These are phyloP conservation scores for Chrysopogon serrulatus DNA, from an alignment of 176 grass and related monocot genomes.

Conservation along the genomic window DNA sequence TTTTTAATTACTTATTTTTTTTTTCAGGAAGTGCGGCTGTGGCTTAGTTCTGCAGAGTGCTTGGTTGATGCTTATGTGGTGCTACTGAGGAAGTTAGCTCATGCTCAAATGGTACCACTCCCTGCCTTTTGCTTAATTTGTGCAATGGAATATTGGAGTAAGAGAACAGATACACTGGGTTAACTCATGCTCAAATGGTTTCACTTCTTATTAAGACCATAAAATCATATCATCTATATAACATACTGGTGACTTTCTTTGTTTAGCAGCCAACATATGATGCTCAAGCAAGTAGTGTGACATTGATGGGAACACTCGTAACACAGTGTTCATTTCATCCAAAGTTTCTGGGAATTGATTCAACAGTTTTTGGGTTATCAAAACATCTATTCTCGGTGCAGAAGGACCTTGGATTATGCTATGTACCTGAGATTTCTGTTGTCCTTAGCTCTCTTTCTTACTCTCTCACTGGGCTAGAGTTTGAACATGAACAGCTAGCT, in stretches of 20 bases:
- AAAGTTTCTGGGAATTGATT: slow-evolving; percentile 51
- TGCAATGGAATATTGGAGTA: neutral
- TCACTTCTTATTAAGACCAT: too few species aligned
- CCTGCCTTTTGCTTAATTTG: neutral
- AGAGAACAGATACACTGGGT: too few species aligned
- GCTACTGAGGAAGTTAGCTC: slow-evolving; percentile 62
- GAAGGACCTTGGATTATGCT: slow-evolving; percentile 63
- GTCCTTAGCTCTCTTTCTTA: slow-evolving; percentile 66
- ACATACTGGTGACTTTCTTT: slow-evolving; percentile 28
- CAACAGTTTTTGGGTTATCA: slow-evolving; percentile 52
- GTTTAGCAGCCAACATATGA: slow-evolving; percentile 47
- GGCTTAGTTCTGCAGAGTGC: slow-evolving; percentile 62
- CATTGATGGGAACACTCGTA: slow-evolving; percentile 61
- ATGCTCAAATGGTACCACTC: slow-evolving; percentile 41
- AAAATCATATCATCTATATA: neutral
- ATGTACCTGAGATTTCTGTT: slow-evolving; percentile 45
- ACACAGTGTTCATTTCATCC: slow-evolving; percentile 49
- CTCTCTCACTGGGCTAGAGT: slow-evolving; percentile 59
- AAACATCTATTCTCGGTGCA: slow-evolving; percentile 65
- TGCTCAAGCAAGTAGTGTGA: slow-evolving; percentile 43
- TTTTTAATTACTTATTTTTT: neutral
- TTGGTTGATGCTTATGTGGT: too few species aligned
- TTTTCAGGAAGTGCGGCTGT: slow-evolving; percentile 48
- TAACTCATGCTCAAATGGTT: too few species aligned
- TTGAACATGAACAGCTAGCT: slow-evolving; percentile 85